Evolutionary conservation across 495 filamentous ascomycete genomes (phyloP), one percentile per base, ranked within the genome.

Genomic region (Aspergillus nidulans): DNA sequence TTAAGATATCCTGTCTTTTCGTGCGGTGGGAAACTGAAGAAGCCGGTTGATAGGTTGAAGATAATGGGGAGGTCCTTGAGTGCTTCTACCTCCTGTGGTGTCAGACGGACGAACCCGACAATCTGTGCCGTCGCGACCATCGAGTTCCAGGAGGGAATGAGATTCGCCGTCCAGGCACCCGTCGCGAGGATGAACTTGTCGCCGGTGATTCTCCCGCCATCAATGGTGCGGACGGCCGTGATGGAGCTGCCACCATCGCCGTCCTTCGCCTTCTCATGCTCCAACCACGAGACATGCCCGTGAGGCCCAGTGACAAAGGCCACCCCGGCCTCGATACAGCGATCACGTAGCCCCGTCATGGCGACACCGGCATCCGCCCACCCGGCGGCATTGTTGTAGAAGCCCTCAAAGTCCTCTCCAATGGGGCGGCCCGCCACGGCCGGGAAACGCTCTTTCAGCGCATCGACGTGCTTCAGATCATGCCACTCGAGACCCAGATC

Each of bases 341-440:
- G 60, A 25, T 58, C 61, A 18, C 81, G 72, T 18, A 87, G 62
- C 57, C 80, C 84, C 16, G 63, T 61, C 75, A 91, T 86, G 0
- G 78, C 79, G 1, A 74, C 76, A 23, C 84, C 84, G 3, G 89
- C 88, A 57, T 95, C 81, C 1, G 82, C 89, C 90, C 90, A 95
- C 4, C 90, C 90, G 49, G 77, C 80, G 3, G 68, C 69, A 24
- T 69, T 65, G 62, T 92, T 95, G 32, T 87, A 66, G 66, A 92
- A 95, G 1, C 88, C 90, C 66, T 80, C 79, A 16, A 71, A 71
- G 0, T 87, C 90, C 7, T 74, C 78, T 6, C 75, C 81, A 3
- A 57, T 61, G 1, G 63, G 55, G 0, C 49, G 43, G 4, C 66
- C 74, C 0, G 62, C 66, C 4, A 72, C 62, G 40, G 88, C 78